Conservation (phyloP, 1,284 basidiomycete species). For the Fomitopsis betulina region DNA sequence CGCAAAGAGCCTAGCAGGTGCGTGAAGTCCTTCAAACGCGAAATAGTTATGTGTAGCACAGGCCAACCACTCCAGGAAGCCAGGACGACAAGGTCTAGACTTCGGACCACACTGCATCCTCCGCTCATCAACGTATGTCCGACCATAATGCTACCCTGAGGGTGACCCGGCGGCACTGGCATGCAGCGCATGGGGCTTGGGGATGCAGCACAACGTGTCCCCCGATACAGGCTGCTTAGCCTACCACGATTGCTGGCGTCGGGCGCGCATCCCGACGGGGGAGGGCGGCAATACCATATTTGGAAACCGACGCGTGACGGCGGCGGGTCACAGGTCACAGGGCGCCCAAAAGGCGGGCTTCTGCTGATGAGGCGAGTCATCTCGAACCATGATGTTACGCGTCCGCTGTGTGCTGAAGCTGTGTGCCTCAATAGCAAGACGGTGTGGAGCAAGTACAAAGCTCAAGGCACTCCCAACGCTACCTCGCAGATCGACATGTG, state of each 20-base stretch:
- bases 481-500: neutral
- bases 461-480: neutral
- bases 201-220: neutral
- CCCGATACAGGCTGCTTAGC: neutral
- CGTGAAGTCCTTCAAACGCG: no score
- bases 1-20: no score
- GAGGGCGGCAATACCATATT: neutral
- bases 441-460: neutral
- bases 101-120: no score
- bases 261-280: neutral
- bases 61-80: no score
- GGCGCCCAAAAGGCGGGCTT: neutral
- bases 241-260: neutral
- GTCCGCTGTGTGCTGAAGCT: neutral
- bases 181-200: no score
- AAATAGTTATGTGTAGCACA: no score
- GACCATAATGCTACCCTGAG: no score
- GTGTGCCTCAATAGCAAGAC: neutral
- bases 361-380: neutral
- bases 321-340: constrained; percentile 1
- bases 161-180: no score
- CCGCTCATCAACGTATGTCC: no score
- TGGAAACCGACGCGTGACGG: neutral
- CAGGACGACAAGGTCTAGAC: no score
- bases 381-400: neutral